Evolutionary conservation across 1,284 basidiomycete species (phyloP).

Genomic region (Heterobasidion annosum): DNA sequence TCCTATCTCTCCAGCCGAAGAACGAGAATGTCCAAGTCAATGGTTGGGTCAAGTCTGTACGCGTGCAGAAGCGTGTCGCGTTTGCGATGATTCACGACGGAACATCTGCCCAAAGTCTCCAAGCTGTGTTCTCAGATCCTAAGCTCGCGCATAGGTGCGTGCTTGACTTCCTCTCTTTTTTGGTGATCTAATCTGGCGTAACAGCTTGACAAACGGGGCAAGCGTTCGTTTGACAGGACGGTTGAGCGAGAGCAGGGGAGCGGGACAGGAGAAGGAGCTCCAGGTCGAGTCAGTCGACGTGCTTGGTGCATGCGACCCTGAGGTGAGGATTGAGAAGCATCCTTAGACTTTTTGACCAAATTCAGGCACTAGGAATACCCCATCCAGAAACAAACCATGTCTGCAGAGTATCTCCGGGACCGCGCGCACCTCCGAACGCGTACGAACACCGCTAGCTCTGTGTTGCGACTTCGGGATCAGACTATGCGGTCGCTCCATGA

Average conservation of each 20-base stretch:
- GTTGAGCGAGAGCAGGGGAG: conserved; percentile 57
- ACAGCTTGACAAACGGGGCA: conserved; percentile 62
- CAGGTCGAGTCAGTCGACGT: conserved; percentile 58
- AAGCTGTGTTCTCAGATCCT: conserved; percentile 64
- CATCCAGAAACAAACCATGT: conserved; percentile 77
- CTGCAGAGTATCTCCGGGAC: conserved; percentile 71
- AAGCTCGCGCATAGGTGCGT: conserved; percentile 32
- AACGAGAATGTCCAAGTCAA: conserved; percentile 27
- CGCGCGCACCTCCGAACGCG: conserved; percentile 80
- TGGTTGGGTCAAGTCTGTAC: conserved; percentile 81
- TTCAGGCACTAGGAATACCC: conserved; percentile 55
- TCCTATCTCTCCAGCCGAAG: conserved; percentile 26
- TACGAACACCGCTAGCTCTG: conserved; percentile 59
- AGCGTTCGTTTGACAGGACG: conserved; percentile 62
- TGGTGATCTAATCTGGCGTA: neutral
- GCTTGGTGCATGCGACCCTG: conserved; percentile 69
- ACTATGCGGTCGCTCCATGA: conserved; percentile 42
- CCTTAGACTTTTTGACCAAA: neutral
- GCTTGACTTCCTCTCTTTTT: neutral
- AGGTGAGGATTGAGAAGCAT: conserved; percentile 32
- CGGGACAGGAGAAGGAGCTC: conserved; percentile 69
- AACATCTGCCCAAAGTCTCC: conserved; percentile 56
- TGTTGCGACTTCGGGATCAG: conserved; percentile 65
- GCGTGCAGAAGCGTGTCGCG: conserved; percentile 79
- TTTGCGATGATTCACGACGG: conserved; percentile 85